phyloP scores from a whole-genome alignment of 2,329 filamentous ascomycete genomes.

The Penicillium sp. region DNA sequence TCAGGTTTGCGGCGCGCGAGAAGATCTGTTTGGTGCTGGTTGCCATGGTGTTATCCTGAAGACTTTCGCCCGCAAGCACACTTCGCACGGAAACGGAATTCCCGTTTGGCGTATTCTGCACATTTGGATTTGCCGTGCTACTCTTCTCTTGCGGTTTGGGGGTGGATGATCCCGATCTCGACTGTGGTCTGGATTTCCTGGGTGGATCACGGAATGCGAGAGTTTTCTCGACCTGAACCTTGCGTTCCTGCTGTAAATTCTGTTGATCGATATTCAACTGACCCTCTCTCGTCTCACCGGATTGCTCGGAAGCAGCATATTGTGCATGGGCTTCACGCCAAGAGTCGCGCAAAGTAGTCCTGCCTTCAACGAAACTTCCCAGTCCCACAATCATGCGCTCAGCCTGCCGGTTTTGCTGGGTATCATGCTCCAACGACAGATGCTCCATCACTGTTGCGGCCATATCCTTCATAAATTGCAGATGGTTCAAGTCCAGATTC shows the following conservation, averaged over 20 bases:
- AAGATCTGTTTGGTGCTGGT: constrained; percentile 35
- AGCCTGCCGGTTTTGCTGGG: constrained; percentile 54
- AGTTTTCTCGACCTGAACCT: not conserved
- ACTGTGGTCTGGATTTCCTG: not conserved
- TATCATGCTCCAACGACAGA: constrained; percentile 55
- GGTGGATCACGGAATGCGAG: not conserved
- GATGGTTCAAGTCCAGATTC: constrained; percentile 31
- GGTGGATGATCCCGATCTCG: not conserved
- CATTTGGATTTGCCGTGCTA: not conserved
- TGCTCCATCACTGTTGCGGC: constrained; percentile 59
- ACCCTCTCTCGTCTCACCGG: constrained; percentile 13
- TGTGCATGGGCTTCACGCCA: constrained; percentile 23
- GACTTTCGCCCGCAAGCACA: not conserved
- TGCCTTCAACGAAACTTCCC: constrained; percentile 53
- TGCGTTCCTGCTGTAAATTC: constrained; percentile 12
- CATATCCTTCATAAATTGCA: constrained; percentile 61
- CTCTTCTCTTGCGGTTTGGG: not conserved
- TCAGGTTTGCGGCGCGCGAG: constrained; percentile 47
- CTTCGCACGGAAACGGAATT: constrained; percentile 4
- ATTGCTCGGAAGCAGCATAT: constrained; percentile 9
- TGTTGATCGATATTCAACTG: constrained; percentile 26
- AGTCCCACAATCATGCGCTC: constrained; percentile 55
- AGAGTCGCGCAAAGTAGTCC: constrained; percentile 29
- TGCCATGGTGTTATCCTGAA: not conserved
- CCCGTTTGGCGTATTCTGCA: not conserved